A percentile compares a stretch with the other conserved stretches of the same genome.
Conservation (phyloP, 768 basidiomycete genomes). For the Boletus eberwhitei region DNA sequence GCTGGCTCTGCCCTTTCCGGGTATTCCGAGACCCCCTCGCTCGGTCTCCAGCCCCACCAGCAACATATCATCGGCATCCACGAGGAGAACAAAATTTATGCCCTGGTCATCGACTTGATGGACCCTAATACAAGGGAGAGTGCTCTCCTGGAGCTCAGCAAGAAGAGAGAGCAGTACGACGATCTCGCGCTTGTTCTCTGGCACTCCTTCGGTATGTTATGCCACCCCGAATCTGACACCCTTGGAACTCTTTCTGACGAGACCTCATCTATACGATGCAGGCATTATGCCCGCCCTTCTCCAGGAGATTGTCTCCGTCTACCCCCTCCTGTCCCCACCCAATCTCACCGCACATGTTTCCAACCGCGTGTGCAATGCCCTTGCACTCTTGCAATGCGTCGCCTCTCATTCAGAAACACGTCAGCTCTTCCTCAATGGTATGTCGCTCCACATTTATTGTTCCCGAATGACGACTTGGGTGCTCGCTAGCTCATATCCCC, state of each 20-base stretch:
- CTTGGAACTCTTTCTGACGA: background rate
- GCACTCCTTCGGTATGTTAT: constrained; percentile 86
- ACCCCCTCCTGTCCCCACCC: constrained; percentile 92
- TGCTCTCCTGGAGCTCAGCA: constrained; percentile 92
- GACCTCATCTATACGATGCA: constrained; percentile 28
- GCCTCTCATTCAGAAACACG: constrained; percentile 96
- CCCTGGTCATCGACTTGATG: constrained; percentile 83
- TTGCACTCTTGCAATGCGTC: constrained; percentile 96
- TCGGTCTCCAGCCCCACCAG: constrained; percentile 48
- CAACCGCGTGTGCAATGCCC: constrained; percentile 97
- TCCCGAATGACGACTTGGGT: background rate
- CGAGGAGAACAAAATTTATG: constrained; percentile 84
- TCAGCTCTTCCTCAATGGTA: constrained; percentile 91
- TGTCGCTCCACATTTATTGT: constrained; percentile 9
- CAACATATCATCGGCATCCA: constrained; percentile 53
- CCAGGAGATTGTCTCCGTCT: constrained; percentile 98
- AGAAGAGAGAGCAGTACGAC: constrained; percentile 98
- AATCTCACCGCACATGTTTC: constrained; percentile 96
- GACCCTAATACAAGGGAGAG: constrained; percentile 81
- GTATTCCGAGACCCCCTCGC: constrained; percentile 65
- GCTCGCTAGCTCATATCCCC: constrained; percentile 86
- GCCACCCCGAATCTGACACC: background rate
- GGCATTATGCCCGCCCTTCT: constrained; percentile 97
- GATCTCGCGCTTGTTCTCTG: constrained; percentile 96
- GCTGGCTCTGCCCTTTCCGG: constrained; percentile 29